Base-by-base conservation (phyloP, 2,329 filamentous ascomycete genomes). In the Dothiorella sarmentorum region DNA sequence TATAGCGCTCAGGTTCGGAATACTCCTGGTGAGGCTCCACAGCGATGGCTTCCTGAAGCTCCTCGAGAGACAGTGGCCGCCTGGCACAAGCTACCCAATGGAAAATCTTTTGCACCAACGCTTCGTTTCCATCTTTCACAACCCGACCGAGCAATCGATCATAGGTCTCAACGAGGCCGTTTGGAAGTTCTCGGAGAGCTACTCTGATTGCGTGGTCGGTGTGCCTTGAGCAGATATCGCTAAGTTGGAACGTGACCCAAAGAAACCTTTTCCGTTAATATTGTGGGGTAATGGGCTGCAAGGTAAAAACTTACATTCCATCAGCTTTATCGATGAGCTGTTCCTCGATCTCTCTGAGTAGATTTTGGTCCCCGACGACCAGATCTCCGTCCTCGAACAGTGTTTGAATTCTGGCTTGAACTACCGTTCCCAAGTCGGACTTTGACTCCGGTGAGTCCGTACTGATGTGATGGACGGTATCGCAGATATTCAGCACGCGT, bases 21-120 rank as follows among this genome's bases (percentile, higher is more conserved):
- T 63, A 63, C 15, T 52, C 40, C 43, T 68, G 66, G 18, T 65
- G 64, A 33, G 75, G 67, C 42, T 74, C 66, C 20, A 77, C 67
- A 3, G 69, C 63, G 31, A 76, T 66, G 2, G 69, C 72, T 56
- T 78, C 75, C 4, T 62, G 65, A 1, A 78, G 63, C 60, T 77
- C 70, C n/a, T 67, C 62, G 1, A 76, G 64, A 4, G 63, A 64
- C 1, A 78, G 58, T 2, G 67, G 67, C 33, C 70, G 67, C 59
- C 66, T 71, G 2, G 71, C 66, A 11, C 45, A 49, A 5, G 29
- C 31, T 24, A 49, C n/a, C 45, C 45, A 49, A 17, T 5, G 45
- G 3, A 49, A 35, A 3, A 20, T 49, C 17, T 9, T 49, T 11
- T 31, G 1, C 11, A 49, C 27, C 10, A 33, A 1, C 0, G 1